Base-by-base conservation (phyloP, 768 basidiomycete genomes). In the Hericium rajendrae region DNA sequence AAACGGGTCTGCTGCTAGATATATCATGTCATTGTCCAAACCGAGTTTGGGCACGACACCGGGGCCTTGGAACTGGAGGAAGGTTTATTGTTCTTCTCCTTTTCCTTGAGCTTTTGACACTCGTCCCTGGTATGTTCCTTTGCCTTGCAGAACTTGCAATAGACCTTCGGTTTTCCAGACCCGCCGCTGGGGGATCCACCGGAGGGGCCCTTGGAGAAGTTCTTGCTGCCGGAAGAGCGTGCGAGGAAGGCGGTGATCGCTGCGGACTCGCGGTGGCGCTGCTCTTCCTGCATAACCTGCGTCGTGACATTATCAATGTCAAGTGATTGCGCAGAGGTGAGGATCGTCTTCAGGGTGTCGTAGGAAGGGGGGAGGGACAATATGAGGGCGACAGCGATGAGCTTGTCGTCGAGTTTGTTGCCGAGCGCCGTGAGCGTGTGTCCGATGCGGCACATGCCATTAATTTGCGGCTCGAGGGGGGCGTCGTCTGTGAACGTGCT, bases 361-460 rank as follows among this genome's bases (percentile, higher is more conserved):
- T 65, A 64, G 1, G 63, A 67, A 0, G 62, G 12, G 0, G 66
- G 67, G 4, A 68, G 60, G 5, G 67, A 64, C 24, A 61, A 56
- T 2, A 64, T 55, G 46, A 68, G 61, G 13, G 64, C 60, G 38
- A 64, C 51, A 2, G 64, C 64, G 3, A 68, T 28, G 20, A 68
- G 55, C 3, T 60, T 59, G 38, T 68, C 64, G 1, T 63, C 54
- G 12, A 66, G 58, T 4, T 55, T 6, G 18, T 60, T 53, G 11
- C 62, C 61, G 37, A 68, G 61, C 2, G 57, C 50, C 2, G 38
- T 16, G 53, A 65, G 58, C 22, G 62, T 55, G 39, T 48, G 57
- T 2, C 53, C 57, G 41, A 62, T 63, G 41, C 60, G 54, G 6
- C 38, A 51, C 58, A 68, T 60, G 4, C 56, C 18, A 54, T 68